Evolutionary conservation across 2,329 filamentous ascomycete genomes (phyloP).

Genomic region (Alternaria gansuensis): DNA sequence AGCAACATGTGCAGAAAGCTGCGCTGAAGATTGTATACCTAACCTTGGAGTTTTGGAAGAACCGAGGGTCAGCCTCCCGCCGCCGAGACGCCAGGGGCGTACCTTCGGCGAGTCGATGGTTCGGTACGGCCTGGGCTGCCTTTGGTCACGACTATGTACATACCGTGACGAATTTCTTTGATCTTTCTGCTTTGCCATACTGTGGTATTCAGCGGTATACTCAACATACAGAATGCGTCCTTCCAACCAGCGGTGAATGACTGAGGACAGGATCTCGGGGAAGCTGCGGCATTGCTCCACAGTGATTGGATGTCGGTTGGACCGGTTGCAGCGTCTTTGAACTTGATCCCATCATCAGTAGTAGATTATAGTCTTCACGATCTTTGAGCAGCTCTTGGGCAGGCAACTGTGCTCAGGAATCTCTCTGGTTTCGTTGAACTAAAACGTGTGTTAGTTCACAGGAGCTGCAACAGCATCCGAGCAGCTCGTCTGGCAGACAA

Average conservation of each 20-base stretch:
- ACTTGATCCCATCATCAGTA: no score
- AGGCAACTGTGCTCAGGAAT: no score
- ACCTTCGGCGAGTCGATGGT: not conserved
- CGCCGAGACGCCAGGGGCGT: slow-evolving; percentile 8
- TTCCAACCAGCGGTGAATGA: slow-evolving; percentile 12
- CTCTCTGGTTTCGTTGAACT: no score
- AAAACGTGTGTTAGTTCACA: no score
- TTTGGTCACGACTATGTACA: not conserved
- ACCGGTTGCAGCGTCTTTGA: not conserved
- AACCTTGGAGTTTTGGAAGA: slow-evolving; percentile 21
- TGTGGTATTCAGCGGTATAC: not conserved
- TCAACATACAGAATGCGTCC: not conserved
- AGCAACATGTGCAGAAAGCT: slow-evolving; percentile 30
- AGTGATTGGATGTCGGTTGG: slow-evolving; percentile 31
- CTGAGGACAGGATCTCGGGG: slow-evolving; percentile 28
- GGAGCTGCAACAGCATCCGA: no score
- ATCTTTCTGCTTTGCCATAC: not conserved
- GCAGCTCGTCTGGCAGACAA: no score
- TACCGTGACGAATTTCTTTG: not conserved
- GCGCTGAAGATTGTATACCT: slow-evolving; percentile 24
- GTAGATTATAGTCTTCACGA: no score
- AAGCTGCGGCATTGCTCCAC: slow-evolving; percentile 38
- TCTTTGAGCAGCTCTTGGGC: no score
- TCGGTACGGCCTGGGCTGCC: not conserved
- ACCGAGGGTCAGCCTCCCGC: slow-evolving; percentile 23